Base-by-base conservation (phyloP, 129 eudicot genomes). In the Flaveria sonorensis region DNA sequence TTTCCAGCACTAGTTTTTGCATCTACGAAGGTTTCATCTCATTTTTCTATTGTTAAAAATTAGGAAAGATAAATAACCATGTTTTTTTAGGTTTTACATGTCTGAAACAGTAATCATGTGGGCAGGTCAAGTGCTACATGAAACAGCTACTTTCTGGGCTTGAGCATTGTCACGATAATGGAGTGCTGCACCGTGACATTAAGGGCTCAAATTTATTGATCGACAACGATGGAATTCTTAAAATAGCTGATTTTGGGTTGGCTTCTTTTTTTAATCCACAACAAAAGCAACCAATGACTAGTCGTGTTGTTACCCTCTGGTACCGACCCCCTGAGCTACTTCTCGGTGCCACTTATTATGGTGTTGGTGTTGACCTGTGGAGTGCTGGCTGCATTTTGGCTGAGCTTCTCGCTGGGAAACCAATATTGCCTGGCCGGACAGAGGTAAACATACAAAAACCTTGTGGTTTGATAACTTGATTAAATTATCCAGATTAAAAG, bases 111-210 rank as follows among this genome's bases (percentile, higher is more conserved):
- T 64, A 48, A 74, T 65, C 24, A 65, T 12, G 39, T 65, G 70
- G 72, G 55, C 79, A 86, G 90, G 86, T 86, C 24, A 86, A 88
- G n/a, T 88, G 92, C 82, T 88, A 68, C 23, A 81, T 88, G 70
- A 74, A 83, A 67, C 92, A 88, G 32, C 74, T 88, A 20, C 81
- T 88, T 30, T 81, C 85, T 55, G 92, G 92, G 74, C 89, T 88
- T 21, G 92, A 88, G 73, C 92, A 88, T 75, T 88, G 92, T 73
- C 92, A 88, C 70, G 67, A 51, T 24, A 80, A 80, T 3, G 85
- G 88, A 30, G 88, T 88, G 24, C 57, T 88, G 51, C 92, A 88
- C 63, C 88, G 92, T 43, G 92, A 88, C 48, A 85, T 88, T 47
- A 88, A 88, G 75, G 83, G 89, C 51, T 82, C 92, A 21, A 88